Base-by-base conservation (phyloP, 495 filamentous ascomycete genomes). In the Penicillium ucsense region DNA sequence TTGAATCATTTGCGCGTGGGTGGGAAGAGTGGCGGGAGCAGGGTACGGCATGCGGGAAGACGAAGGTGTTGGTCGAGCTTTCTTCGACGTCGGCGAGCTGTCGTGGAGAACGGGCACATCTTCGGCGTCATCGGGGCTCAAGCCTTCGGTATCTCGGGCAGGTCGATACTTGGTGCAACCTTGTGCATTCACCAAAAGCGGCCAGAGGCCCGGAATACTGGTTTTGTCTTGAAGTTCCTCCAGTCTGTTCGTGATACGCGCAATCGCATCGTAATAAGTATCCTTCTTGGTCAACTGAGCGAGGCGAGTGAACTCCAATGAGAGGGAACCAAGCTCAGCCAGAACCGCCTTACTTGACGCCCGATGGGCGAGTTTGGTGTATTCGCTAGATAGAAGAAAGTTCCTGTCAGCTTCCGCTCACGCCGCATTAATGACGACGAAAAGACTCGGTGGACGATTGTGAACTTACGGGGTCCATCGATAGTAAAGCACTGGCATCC, bases 261-360 rank as follows among this genome's bases (percentile, higher is more conserved):
- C 88, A 52, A 97, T 76, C 3, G 94, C 92, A 71, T 98, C 92
- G 52, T 95, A 98, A 65, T 97, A 98, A 54, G 81, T 90, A 35
- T 83, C 64, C 41, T 95, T 72, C 49, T 84, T 82, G 6, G 94
- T 97, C 49, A 98, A 72, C 62, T 97, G 92, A 4, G 92, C 86
- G 37, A 98, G 74, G 28, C 92, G 81, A 5, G 92, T 98, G 60
- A 97, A 96, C 65, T 98, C 92, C 65, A 98, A 73, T n/a, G 84
- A 84, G 37, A 98, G 73, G 20, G 88, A 89, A 6, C 92, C 94
- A 38, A 98, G 62, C 63, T 98, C 92, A 0, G 92, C 90, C 27
- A 94, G 70, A 33, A 84, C 77, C 27, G 80, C 79, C 45, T 72
- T 68, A 10, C 61, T 69, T 51, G 73, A 75, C 0, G 88, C 88